Evolutionary conservation across 1,284 basidiomycete genomes (phyloP).

Genomic region (Cronartium quercuum): DNA sequence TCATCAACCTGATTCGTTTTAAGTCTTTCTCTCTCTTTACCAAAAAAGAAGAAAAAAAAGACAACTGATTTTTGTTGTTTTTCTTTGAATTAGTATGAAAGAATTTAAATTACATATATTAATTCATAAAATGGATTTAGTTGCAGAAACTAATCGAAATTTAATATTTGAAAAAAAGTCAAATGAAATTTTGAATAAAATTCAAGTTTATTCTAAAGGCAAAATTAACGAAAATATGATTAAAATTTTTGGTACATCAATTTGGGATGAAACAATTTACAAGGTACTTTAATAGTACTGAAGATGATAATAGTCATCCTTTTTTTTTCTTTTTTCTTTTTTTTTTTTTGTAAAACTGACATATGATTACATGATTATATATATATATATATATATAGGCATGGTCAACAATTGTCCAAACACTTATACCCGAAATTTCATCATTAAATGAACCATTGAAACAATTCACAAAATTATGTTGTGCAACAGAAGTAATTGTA

Average conservation of each 20-base stretch:
- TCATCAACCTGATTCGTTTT: background rate
- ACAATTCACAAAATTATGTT: conserved; percentile 74
- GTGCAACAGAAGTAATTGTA: conserved; percentile 84
- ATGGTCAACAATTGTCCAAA: conserved; percentile 96
- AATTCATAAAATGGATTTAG: conserved; percentile 89
- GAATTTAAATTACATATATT: conserved; percentile 82
- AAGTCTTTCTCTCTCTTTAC: background rate
- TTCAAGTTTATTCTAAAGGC: conserved; percentile 44
- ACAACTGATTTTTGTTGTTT: background rate
- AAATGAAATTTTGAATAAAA: conserved; percentile 50
- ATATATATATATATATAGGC: conserved; percentile 61
- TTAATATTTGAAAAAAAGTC: conserved; percentile 58
- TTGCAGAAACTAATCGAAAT: conserved; percentile 53
- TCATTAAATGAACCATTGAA: conserved; percentile 78
- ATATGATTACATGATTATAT: no score
- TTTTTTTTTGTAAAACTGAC: no score
- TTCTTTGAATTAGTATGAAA: conserved; percentile 4
- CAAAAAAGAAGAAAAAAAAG: background rate
- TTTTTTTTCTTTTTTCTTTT: conserved; percentile 6
- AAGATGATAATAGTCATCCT: conserved; percentile 47
- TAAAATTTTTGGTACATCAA: conserved; percentile 28
- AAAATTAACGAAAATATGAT: conserved; percentile 41
- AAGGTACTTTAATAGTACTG: no score
- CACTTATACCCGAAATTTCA: conserved; percentile 87
- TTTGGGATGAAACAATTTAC: conserved; percentile 92